phyloP scores from a whole-genome alignment of 768 basidiomycete species.

The Leccinum longicurvipes region DNA sequence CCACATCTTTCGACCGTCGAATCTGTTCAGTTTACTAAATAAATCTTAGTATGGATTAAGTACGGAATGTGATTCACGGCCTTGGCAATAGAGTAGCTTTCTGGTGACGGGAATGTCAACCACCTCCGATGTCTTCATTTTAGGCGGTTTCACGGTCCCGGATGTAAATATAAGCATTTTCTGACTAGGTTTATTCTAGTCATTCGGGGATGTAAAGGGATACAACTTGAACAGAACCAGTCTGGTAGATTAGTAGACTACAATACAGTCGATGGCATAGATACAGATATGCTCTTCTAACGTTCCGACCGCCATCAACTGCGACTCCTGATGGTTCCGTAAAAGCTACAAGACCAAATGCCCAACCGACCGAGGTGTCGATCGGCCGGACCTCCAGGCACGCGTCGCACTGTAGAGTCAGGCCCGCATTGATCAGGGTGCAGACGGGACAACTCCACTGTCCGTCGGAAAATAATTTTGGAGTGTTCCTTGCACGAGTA shows the following conservation, averaged over 20 bases:
- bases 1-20: too few species aligned
- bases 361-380: constrained; percentile 49
- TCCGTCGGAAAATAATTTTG: not conserved
- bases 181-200: too few species aligned
- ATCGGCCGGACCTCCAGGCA: constrained; percentile 47
- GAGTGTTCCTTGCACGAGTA: not conserved
- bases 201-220: too few species aligned
- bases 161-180: too few species aligned
- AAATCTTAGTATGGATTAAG: too few species aligned
- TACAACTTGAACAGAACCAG: too few species aligned
- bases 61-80: constrained; percentile 10
- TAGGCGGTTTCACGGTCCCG: too few species aligned
- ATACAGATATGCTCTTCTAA: not conserved
- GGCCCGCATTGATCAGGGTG: constrained; percentile 59
- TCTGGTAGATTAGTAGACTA: not conserved
- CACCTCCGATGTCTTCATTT: too few species aligned
- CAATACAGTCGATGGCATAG: not conserved
- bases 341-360: constrained; percentile 74
- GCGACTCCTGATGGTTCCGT: constrained; percentile 60
- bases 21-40: too few species aligned
- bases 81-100: constrained; percentile 39
- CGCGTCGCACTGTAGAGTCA: constrained; percentile 55
- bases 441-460: constrained; percentile 59
- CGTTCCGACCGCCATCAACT: constrained; percentile 13
- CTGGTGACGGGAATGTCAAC: constrained; percentile 45